Evolutionary conservation across 768 basidiomycete species (phyloP).

Genomic region (Ramaria sp.): DNA sequence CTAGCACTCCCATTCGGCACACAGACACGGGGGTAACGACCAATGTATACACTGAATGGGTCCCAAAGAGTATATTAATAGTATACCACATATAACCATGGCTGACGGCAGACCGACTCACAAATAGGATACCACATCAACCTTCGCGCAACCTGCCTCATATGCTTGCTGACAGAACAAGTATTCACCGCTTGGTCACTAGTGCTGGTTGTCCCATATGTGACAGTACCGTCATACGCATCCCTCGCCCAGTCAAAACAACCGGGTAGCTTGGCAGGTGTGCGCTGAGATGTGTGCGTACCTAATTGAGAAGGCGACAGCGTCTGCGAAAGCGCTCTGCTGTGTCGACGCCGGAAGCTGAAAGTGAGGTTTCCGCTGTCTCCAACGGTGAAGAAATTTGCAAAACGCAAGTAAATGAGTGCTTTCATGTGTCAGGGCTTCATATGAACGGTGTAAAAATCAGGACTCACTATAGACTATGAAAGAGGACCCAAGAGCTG

Average conservation of each 20-base stretch:
- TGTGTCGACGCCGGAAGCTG: background rate
- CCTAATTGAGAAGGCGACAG: background rate
- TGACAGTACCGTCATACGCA: background rate
- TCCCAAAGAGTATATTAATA: background rate
- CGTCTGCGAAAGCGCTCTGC: background rate
- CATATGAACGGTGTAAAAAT: background rate
- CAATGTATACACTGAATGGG: background rate
- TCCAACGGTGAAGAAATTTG: constrained; percentile 1
- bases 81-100: background rate
- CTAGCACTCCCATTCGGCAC: constrained; percentile 5
- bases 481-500: background rate
- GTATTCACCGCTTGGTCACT: background rate
- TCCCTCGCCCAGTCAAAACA: constrained; percentile 4
- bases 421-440: background rate
- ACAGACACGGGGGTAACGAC: constrained; percentile 3
- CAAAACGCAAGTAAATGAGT: constrained; percentile 8
- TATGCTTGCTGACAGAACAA: background rate
- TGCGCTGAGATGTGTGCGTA: background rate
- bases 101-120: background rate
- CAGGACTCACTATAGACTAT: constrained; percentile 1
- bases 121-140: constrained; percentile 8
- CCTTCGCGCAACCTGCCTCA: constrained; percentile 2
- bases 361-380: background rate
- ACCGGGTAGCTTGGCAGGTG: background rate
- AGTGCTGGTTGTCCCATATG: background rate